Conservation (phyloP, 2,329 filamentous ascomycete genomes). For the Pseudocercospora musae region DNA sequence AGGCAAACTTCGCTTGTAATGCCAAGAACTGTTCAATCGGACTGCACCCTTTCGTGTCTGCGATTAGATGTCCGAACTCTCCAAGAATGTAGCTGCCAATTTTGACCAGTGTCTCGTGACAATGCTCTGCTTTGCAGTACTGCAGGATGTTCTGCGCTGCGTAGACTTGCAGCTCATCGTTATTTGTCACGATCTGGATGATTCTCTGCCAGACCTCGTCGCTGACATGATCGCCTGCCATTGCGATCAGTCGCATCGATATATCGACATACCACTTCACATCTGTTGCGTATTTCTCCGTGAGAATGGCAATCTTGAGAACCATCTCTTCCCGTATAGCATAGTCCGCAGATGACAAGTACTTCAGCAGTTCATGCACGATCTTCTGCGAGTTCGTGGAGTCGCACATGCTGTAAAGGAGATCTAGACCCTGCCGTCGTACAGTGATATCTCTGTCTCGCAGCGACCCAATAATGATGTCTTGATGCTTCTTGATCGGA, state of each 20-base stretch:
- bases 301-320: conserved; percentile 95
- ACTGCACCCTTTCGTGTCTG: conserved; percentile 85
- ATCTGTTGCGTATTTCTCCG: conserved; percentile 97
- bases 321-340: conserved; percentile 99
- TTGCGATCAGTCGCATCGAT: conserved; percentile 85
- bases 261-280: conserved; percentile 99
- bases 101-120: conserved; percentile 95
- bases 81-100: conserved; percentile 95
- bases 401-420: conserved; percentile 99
- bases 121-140: conserved; percentile 88
- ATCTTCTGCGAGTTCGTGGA: conserved; percentile 89
- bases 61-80: conserved; percentile 95
- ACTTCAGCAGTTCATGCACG: conserved; percentile 88
- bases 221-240: conserved; percentile 97
- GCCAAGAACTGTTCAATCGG: conserved; percentile 97
- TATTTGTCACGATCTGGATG: conserved; percentile 98
- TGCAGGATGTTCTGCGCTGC: conserved; percentile 89
- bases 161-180: conserved; percentile 95
- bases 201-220: conserved; percentile 99
- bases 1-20: conserved; percentile 82
- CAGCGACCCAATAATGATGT: conserved; percentile 89
- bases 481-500: conserved; percentile 96
- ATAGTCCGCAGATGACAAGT: conserved; percentile 94
- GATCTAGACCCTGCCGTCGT: conserved; percentile 86
- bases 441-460: conserved; percentile 97